These are phyloP conservation scores for Emergomyces orientalis DNA, from an alignment of 2,329 filamentous ascomycete species.

Conservation along the genomic window DNA sequence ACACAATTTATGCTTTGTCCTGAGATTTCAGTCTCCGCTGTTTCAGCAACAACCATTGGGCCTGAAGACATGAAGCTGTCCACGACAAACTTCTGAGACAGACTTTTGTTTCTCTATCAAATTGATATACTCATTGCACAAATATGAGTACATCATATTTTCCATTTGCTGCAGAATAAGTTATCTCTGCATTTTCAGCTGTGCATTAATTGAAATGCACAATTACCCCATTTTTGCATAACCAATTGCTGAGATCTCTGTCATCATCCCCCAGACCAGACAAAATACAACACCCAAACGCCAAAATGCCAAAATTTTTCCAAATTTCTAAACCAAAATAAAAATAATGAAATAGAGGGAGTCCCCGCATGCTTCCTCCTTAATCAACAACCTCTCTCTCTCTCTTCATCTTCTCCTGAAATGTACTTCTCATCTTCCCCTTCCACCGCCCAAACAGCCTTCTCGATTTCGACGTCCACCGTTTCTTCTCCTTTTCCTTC, in stretches of 20 bases:
- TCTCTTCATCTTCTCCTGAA: background rate
- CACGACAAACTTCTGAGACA: background rate
- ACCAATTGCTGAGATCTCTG: background rate
- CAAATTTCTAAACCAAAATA: background rate
- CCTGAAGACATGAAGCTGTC: background rate
- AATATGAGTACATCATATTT: background rate
- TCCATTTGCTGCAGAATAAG: background rate
- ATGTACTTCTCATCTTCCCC: background rate
- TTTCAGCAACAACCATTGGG: background rate
- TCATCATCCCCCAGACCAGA: background rate
- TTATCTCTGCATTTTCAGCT: background rate
- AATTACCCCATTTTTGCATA: background rate
- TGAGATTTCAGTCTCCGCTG: too few relatives aligned
- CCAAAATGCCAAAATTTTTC: too few relatives aligned
- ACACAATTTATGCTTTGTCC: too few relatives aligned
- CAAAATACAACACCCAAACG: background rate
- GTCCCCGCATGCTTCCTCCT: background rate
- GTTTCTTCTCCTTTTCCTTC: background rate
- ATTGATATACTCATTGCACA: too few relatives aligned
- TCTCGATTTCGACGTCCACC: background rate
- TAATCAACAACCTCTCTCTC: background rate
- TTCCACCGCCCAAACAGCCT: background rate
- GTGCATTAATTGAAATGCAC: background rate
- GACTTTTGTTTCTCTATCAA: too few relatives aligned
- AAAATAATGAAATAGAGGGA: background rate